Base-by-base conservation (phyloP, 2,329 filamentous ascomycete genomes). In the Ambrosiella beaveri region DNA sequence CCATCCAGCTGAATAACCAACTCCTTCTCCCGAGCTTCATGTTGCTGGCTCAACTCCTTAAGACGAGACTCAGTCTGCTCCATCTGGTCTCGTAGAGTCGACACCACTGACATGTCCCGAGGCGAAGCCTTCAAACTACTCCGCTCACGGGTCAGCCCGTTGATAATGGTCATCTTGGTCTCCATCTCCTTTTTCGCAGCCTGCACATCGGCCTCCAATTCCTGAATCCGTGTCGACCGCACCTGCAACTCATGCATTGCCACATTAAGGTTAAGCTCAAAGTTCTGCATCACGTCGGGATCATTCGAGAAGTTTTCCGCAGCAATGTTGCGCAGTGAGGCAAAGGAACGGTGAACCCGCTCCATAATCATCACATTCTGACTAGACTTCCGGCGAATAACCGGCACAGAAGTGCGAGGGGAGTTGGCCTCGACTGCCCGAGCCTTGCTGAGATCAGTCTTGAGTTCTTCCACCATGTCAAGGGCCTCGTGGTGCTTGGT, bases 101-200 rank as follows among this genome's bases (percentile, higher is more conserved):
- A 85, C 38, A 97, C 84, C 63, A 96, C 83, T 0, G 88, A 90
- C 68, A 96, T 94, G 66, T 98, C 93, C 66, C 95, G 84, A 7
- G 89, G 86, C 27, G 86, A 85, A 1, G 68, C 79, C 68, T 91
- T 88, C 71, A 96, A 77, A 71, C 89, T 96, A 2, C 88, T 91
- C 60, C 94, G 79, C 70, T 98, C 94, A 57, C 93, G 84, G 2
- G 93, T 95, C 62, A 98, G 75, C 6, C 93, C 93, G 37, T 88
- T 88, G 64, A 98, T 97, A 66, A 98, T 90, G 37, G 88, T 87
- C 75, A 91, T 89, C 78, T 98, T 98, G 62, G 80, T 84, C 67
- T 98, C 93, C 85, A 97, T 95, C 69, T 98, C 93, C 73, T 89
- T 95, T 74, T 88, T 93, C 19, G 89, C 81, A 3, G 81, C 83